These are phyloP conservation scores for Pyrenochaeta sp. DNA, from an alignment of 2,329 filamentous ascomycete species.

Conservation along the genomic window DNA sequence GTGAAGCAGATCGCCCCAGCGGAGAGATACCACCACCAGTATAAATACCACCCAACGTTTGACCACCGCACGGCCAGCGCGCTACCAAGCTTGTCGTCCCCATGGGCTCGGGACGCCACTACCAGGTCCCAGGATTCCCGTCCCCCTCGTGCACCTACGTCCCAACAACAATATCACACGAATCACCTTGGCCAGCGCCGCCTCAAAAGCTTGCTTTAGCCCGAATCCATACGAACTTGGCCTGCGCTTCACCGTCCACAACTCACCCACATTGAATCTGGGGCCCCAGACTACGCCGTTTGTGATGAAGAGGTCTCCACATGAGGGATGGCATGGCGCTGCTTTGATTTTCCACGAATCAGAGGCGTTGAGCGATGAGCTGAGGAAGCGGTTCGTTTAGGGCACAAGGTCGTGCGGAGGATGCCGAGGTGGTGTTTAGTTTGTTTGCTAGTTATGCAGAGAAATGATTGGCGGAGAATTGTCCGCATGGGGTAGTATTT, in stretches of 20 bases:
- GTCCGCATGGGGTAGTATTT: constrained; percentile 21
- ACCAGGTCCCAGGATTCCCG: constrained; percentile 24
- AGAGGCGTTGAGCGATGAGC: constrained; percentile 8
- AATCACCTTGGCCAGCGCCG: constrained; percentile 35
- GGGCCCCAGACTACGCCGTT: constrained; percentile 32
- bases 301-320: constrained; percentile 19
- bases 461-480: constrained; percentile 25
- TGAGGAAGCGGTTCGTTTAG: constrained; percentile 12
- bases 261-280: constrained; percentile 26
- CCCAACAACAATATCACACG: constrained; percentile 37
- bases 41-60: constrained; percentile 29
- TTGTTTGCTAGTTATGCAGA: constrained; percentile 20
- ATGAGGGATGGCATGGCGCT: constrained; percentile 18
- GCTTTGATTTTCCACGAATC: constrained; percentile 41
- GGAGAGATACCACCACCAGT: constrained; percentile 14
- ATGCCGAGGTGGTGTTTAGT: constrained; percentile 23
- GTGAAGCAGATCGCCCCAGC: constrained; percentile 11
- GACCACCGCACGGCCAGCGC: constrained; percentile 21
- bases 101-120: constrained; percentile 30
- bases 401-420: constrained; percentile 5
- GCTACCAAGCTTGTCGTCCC: constrained; percentile 29
- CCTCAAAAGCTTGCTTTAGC: constrained; percentile 31
- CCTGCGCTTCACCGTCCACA: background rate
- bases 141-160: constrained; percentile 6
- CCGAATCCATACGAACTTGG: constrained; percentile 12